These are phyloP conservation scores for Mycena crocata DNA, from an alignment of 768 basidiomycete species.

Conservation along the genomic window DNA sequence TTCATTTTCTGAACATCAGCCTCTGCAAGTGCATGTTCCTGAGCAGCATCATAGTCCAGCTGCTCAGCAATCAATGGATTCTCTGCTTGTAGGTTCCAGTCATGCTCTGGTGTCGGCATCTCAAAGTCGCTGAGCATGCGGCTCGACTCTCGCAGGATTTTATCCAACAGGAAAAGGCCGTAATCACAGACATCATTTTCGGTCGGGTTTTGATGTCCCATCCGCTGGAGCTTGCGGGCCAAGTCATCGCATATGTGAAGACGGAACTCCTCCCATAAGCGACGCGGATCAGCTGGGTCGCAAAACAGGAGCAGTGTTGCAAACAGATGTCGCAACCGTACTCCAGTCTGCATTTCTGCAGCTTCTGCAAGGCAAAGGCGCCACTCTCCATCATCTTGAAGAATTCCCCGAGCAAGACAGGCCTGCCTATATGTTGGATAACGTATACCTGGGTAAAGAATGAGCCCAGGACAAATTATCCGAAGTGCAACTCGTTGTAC, in stretches of 20 bases:
- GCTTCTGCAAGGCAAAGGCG: conserved; percentile 50
- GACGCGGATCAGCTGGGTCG: neutral
- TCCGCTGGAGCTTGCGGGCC: neutral
- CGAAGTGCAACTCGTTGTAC: no score
- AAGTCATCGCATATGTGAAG: neutral
- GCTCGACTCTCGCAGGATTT: neutral
- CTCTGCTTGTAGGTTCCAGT: neutral
- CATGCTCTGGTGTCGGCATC: neutral
- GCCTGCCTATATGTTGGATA: neutral
- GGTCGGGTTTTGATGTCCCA: neutral
- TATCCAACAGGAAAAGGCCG: neutral
- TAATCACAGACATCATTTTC: neutral
- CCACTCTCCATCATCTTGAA: conserved; percentile 57
- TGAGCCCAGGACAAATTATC: no score
- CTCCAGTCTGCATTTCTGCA: conserved; percentile 44
- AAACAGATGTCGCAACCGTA: conserved; percentile 45
- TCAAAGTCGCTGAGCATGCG: neutral
- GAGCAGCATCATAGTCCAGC: neutral
- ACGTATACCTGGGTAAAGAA: neutral
- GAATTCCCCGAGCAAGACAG: conserved; percentile 40
- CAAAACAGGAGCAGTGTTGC: conserved; percentile 36
- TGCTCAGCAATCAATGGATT: conserved; percentile 2
- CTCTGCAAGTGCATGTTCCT: neutral
- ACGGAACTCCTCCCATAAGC: neutral
- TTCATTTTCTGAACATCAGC: neutral